phyloP scores from a whole-genome alignment of 2,329 filamentous ascomycete genomes.

The Botrytis cinerea region DNA sequence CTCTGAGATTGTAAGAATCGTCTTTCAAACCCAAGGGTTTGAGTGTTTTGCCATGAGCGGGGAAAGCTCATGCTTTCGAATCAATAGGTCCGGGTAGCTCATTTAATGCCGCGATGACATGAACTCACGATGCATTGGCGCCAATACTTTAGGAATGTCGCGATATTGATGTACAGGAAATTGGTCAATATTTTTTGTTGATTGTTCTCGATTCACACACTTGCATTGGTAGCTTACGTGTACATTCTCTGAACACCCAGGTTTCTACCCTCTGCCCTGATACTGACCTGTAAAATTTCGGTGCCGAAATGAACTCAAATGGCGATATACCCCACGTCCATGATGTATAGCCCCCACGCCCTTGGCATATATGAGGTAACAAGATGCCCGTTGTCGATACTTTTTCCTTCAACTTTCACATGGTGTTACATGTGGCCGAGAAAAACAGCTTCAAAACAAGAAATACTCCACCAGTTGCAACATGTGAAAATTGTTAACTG shows the following conservation, averaged over 20 bases:
- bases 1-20: not conserved
- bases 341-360: not conserved
- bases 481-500: slow-evolving; percentile 4
- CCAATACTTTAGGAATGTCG: not conserved
- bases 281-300: not conserved
- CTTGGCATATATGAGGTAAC: not conserved
- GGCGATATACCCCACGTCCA: not conserved
- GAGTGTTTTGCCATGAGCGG: not conserved
- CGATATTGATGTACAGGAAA: not conserved
- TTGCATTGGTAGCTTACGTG: not conserved
- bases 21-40: not conserved
- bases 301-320: not conserved
- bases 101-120: not conserved
- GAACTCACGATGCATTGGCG: not conserved
- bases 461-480: not conserved
- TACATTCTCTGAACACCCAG: not conserved
- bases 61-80: not conserved
- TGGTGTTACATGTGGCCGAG: not conserved
- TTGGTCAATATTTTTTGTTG: not conserved
- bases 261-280: not conserved
- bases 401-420: not conserved
- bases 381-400: not conserved
- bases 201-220: not conserved
- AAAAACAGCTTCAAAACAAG: not conserved
- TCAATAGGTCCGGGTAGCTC: not conserved